phyloP scores from a whole-genome alignment of 2,329 filamentous ascomycete species.

The Tympanopsis confertula region DNA sequence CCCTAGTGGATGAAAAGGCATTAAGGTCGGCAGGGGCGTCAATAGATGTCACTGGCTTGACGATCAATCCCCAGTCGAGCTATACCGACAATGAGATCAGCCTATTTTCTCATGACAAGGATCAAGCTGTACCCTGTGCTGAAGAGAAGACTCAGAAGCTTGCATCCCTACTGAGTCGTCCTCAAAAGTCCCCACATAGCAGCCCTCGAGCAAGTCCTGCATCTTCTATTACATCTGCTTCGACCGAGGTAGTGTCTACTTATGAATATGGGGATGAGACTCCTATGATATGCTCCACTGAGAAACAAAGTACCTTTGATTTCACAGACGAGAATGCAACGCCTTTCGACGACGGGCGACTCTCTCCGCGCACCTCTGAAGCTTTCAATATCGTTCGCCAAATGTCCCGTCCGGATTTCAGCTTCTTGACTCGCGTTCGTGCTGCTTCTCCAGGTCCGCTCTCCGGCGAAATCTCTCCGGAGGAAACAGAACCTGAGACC shows the following conservation, averaged over 20 bases:
- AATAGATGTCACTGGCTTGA: conserved; percentile 12
- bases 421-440: conserved; percentile 17
- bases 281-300: conserved; percentile 17
- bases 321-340: conserved; percentile 17
- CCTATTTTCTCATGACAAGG: conserved; percentile 20
- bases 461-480: conserved; percentile 18
- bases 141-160: conserved; percentile 19
- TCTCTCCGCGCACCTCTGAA: conserved; percentile 10
- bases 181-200: conserved; percentile 15
- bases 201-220: conserved; percentile 13
- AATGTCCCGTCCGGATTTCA: conserved; percentile 20
- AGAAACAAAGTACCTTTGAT: conserved; percentile 18
- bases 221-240: conserved; percentile 16
- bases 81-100: conserved; percentile 5
- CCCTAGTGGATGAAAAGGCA: neutral
- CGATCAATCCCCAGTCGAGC: conserved; percentile 12
- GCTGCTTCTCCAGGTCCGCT: conserved; percentile 15
- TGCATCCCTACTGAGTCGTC: conserved; percentile 17
- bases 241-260: conserved; percentile 12
- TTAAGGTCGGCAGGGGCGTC: too few relatives aligned
- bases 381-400: conserved; percentile 18
- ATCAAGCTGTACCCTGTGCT: conserved; percentile 17
- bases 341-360: conserved; percentile 10
- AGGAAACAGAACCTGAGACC: conserved; percentile 35
- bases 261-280: conserved; percentile 19